Conservation (phyloP, 2,329 filamentous ascomycete genomes). For the Fusarium sarcochroum region DNA sequence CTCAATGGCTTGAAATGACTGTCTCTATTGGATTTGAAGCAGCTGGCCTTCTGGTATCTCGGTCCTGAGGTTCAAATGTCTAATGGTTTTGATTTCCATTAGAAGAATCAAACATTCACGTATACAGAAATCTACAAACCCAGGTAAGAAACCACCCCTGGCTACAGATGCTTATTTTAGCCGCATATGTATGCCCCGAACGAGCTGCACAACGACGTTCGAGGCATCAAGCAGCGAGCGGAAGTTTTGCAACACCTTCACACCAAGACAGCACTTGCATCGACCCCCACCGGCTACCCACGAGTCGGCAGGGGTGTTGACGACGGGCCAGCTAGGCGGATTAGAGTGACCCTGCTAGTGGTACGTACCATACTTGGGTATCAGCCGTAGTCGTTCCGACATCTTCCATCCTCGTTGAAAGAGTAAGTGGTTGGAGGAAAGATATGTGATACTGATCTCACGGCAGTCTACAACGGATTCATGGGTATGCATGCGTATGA, state of each 20-base stretch:
- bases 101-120: conserved; percentile 46
- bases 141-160: conserved; percentile 37
- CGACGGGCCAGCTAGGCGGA: conserved; percentile 29
- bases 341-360: conserved; percentile 16
- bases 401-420: conserved; percentile 38
- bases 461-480: too few relatives aligned
- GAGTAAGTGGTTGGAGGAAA: background rate
- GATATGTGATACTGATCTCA: too few relatives aligned
- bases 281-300: conserved; percentile 48
- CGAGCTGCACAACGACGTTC: conserved; percentile 37
- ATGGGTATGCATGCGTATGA: too few relatives aligned
- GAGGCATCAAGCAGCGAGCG: conserved; percentile 39
- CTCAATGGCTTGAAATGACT: background rate
- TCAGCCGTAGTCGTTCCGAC: conserved; percentile 42
- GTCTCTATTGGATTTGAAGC: conserved; percentile 4
- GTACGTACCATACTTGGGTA: conserved; percentile 12
- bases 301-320: conserved; percentile 42
- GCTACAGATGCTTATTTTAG: conserved; percentile 48
- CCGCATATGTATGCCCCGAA: conserved; percentile 39
- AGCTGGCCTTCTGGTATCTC: background rate
- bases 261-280: conserved; percentile 46
- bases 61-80: conserved; percentile 7
- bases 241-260: conserved; percentile 26
- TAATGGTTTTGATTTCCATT: conserved; percentile 37
- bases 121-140: conserved; percentile 27